Percentiles rank a stretch among this genome's conserved stretches.
Evolutionary conservation across 2,329 filamentous ascomycete genomes (phyloP).

Genomic region (Fonsecaea erecta): DNA sequence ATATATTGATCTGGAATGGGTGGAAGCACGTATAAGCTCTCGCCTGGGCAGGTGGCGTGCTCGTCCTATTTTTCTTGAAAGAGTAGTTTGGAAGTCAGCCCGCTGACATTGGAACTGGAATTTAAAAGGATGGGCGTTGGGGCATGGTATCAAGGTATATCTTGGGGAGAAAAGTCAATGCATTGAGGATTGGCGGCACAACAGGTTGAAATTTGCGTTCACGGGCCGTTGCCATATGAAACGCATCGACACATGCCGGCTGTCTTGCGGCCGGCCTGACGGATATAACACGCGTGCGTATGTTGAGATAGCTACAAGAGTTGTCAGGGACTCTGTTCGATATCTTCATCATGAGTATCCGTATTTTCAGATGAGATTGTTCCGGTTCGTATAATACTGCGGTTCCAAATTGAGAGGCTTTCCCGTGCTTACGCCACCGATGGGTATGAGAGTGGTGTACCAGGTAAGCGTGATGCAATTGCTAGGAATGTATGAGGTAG

Average conservation of each 20-base stretch:
- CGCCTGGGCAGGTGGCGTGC: background rate
- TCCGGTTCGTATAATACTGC: background rate
- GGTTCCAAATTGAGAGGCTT: too few species aligned
- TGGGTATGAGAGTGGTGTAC: too few species aligned
- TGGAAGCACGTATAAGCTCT: constrained; percentile 60
- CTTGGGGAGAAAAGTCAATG: background rate
- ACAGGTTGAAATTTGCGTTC: background rate
- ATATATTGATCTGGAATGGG: constrained; percentile 61
- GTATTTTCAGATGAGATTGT: background rate
- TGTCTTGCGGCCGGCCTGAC: background rate
- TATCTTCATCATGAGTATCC: too few species aligned
- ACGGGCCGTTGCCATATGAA: background rate
- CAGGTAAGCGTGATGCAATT: too few species aligned
- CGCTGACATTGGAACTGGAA: background rate
- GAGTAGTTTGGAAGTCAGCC: background rate
- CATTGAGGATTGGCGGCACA: background rate
- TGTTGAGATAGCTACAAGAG: background rate
- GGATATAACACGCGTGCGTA: background rate
- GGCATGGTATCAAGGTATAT: background rate
- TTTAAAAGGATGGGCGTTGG: background rate
- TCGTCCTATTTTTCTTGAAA: background rate
- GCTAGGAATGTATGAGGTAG: too few species aligned
- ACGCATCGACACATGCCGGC: background rate
- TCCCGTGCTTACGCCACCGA: too few species aligned
- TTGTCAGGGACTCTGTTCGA: background rate